These are phyloP conservation scores for Tricholoma flavovirens DNA, from an alignment of 768 basidiomycete species.

Conservation along the genomic window DNA sequence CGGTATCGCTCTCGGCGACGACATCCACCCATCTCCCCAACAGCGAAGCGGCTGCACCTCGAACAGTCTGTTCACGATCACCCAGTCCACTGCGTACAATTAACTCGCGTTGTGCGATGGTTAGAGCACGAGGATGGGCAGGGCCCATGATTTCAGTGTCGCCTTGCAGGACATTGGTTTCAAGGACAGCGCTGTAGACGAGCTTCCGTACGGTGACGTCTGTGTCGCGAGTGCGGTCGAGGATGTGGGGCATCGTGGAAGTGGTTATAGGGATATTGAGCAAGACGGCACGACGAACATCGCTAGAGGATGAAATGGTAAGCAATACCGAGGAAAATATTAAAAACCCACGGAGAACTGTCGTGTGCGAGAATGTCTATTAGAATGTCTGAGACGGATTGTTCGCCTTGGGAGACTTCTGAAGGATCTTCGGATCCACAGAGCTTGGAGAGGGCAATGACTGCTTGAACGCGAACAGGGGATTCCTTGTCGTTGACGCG, in stretches of 20 bases:
- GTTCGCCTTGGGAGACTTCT: conserved; percentile 46
- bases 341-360: conserved; percentile 57
- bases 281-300: conserved; percentile 79
- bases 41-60: conserved; percentile 65
- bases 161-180: conserved; percentile 27
- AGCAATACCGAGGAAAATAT: neutral
- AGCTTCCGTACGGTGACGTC: conserved; percentile 71
- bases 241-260: conserved; percentile 55
- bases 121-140: conserved; percentile 60
- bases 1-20: conserved; percentile 31
- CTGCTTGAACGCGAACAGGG: conserved; percentile 71
- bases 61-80: conserved; percentile 74
- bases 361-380: conserved; percentile 66
- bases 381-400: conserved; percentile 53
- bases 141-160: conserved; percentile 35
- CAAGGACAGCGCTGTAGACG: conserved; percentile 59
- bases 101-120: conserved; percentile 67
- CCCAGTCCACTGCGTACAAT: conserved; percentile 80
- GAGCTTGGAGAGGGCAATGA: conserved; percentile 73
- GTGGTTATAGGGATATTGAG: conserved; percentile 59
- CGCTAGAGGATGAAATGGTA: conserved; percentile 37
- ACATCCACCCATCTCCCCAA: conserved; percentile 73
- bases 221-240: conserved; percentile 74
- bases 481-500: conserved; percentile 78
- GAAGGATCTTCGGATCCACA: conserved; percentile 60